These are phyloP conservation scores for Colletotrichum godetiae DNA, from an alignment of 2,329 filamentous ascomycete species.

Conservation along the genomic window DNA sequence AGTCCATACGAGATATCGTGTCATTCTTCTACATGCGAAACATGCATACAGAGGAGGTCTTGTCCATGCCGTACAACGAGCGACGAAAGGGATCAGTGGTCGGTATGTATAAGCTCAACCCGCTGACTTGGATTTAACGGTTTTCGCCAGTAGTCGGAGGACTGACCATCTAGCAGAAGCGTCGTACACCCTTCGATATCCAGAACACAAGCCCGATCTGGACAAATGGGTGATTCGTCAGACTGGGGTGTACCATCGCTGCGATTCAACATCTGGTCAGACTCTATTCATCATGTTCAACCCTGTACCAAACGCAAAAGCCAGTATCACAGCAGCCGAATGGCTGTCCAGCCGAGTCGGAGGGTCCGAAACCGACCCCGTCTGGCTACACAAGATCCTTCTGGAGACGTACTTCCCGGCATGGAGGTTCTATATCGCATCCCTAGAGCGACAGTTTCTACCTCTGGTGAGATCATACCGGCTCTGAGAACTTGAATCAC, in stretches of 20 bases:
- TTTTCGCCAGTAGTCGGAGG: too few relatives aligned
- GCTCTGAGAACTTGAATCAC: too few relatives aligned
- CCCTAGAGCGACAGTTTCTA: neutral
- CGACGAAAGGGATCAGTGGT: neutral
- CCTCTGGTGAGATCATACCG: neutral
- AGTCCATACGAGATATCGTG: neutral
- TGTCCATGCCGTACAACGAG: conserved; percentile 9
- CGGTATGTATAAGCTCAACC: neutral
- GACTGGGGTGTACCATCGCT: neutral
- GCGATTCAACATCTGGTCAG: neutral
- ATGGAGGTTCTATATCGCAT: neutral
- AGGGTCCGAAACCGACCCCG: neutral
- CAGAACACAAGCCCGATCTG: neutral
- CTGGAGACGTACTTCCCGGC: neutral
- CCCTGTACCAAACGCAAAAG: neutral
- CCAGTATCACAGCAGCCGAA: neutral
- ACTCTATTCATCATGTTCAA: neutral
- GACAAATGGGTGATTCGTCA: conserved; percentile 11
- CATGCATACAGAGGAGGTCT: neutral
- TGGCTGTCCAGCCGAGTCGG: neutral
- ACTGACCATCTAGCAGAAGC: neutral
- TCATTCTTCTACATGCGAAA: neutral
- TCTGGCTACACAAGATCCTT: neutral
- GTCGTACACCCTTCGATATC: conserved; percentile 1
- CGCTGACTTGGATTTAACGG: too few relatives aligned